These are phyloP conservation scores for Russula sp. DNA, from an alignment of 768 basidiomycete species.

Conservation along the genomic window DNA sequence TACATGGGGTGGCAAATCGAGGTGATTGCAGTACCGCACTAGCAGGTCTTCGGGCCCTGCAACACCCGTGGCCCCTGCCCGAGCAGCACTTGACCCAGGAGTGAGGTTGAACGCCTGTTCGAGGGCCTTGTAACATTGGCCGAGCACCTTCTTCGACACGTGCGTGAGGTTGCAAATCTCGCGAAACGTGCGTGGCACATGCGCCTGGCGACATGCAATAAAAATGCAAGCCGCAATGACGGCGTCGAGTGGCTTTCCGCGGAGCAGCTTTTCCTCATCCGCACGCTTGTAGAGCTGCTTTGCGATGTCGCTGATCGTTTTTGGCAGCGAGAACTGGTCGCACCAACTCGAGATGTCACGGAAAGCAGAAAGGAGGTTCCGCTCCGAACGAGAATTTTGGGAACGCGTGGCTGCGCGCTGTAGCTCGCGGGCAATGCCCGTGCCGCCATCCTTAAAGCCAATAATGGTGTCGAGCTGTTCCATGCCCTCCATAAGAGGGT, in stretches of 20 bases:
- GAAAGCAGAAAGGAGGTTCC: constrained; percentile 82
- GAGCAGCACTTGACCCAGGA: constrained; percentile 61
- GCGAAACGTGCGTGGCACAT: constrained; percentile 92
- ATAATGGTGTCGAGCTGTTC: constrained; percentile 94
- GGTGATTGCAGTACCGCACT: constrained; percentile 90
- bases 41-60: constrained; percentile 80
- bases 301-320: constrained; percentile 90
- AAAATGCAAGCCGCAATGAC: constrained; percentile 98
- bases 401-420: constrained; percentile 87
- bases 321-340: constrained; percentile 90
- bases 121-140: constrained; percentile 87
- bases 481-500: constrained; percentile 89
- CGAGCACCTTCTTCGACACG: constrained; percentile 90
- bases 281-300: constrained; percentile 97
- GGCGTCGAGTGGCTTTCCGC: constrained; percentile 86
- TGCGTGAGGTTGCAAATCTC: constrained; percentile 92
- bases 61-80: constrained; percentile 29
- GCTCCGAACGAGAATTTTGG: constrained; percentile 71
- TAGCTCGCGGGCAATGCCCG: constrained; percentile 84
- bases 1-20: constrained; percentile 75
- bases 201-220: constrained; percentile 91
- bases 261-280: constrained; percentile 89
- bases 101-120: constrained; percentile 85
- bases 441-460: constrained; percentile 91
- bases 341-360: constrained; percentile 90